Conservation (phyloP, 78 protist genomes). For the slime mould (Dictyostelium discoideum) region dicty_2.7 NC_007089.4:4331001-4331500, state of each 20-base stretch:
- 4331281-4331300: neutral
- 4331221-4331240: constrained; percentile 4
- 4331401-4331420: neutral
- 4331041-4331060: neutral
- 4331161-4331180: neutral
- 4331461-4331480: neutral
- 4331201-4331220: constrained; percentile 3
- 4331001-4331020: constrained; percentile 7
- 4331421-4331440: neutral
- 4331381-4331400: neutral
- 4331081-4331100: neutral
- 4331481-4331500: neutral
- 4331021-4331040: neutral
- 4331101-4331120: neutral
- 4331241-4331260: constrained; percentile 13
- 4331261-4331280: neutral
- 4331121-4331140: neutral
- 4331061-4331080: neutral
- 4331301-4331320: neutral
- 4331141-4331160: neutral
- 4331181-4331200: neutral
- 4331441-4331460: neutral
- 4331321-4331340: neutral
- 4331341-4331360: neutral
- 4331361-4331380: neutral